Conservation (phyloP, 106 monocot species). For the Alisma plantagoaquatica region DNA sequence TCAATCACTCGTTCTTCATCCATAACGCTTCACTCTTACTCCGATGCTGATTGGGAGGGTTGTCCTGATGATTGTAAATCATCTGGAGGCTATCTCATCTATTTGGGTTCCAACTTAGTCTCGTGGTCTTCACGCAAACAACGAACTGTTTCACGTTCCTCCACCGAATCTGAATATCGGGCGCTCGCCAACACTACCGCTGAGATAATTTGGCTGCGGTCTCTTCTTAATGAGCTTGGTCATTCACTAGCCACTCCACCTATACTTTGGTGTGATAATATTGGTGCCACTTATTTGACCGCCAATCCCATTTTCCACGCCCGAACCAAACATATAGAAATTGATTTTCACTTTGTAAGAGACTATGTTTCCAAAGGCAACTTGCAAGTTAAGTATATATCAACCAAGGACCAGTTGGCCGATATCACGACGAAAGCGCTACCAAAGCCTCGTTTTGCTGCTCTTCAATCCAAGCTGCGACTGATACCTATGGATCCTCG, state of each 20-base stretch:
- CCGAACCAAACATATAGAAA: no score
- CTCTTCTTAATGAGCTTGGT: no score
- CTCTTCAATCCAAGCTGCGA: no score
- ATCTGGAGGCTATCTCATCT: not conserved
- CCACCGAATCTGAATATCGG: not conserved
- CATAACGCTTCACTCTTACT: not conserved
- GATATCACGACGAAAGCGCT: no score
- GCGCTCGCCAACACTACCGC: not conserved
- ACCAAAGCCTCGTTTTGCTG: not conserved
- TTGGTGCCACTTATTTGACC: no score
- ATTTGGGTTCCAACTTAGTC: not conserved
- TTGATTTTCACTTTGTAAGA: no score
- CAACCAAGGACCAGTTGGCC: not conserved
- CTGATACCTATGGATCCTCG: no score
- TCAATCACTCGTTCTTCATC: not conserved
- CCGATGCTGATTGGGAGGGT: not conserved
- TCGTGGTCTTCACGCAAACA: not conserved
- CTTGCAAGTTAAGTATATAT: not conserved
- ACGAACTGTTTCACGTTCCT: not conserved
- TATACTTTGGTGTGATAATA: no score
- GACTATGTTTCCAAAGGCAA: not conserved
- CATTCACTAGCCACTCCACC: not conserved
- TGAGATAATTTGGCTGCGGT: not conserved
- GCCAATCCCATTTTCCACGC: constrained; percentile 5
- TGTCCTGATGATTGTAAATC: not conserved